A percentile compares a stretch with the other conserved stretches of the same genome.
Evolutionary conservation across 2,329 filamentous ascomycete genomes (phyloP).

Genomic region (Ophiostoma angusticollis): DNA sequence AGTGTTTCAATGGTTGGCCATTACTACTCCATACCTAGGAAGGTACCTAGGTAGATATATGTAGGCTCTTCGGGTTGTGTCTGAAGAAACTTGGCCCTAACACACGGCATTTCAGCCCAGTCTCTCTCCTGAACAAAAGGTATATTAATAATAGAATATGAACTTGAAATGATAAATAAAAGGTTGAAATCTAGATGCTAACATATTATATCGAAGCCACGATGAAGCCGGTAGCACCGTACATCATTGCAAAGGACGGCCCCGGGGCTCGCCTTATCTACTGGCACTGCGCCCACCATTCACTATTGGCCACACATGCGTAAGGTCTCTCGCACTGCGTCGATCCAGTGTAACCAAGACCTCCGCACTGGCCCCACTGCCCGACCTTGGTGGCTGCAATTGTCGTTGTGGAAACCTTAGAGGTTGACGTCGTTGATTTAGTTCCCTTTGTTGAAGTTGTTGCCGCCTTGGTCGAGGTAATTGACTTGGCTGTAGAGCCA

Average conservation of each 20-base stretch:
- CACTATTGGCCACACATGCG: slow-evolving; percentile 17
- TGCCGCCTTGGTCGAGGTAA: slow-evolving; percentile 2
- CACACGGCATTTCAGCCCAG: too few species aligned
- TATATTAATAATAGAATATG: too few species aligned
- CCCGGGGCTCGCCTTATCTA: slow-evolving; percentile 10
- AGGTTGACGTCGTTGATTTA: slow-evolving; percentile 7
- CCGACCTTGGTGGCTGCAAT: slow-evolving; percentile 14
- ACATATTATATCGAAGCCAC: neutral
- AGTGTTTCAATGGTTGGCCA: too few species aligned
- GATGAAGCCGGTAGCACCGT: neutral
- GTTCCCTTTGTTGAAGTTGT: neutral
- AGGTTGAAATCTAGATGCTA: too few species aligned
- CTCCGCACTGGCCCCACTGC: slow-evolving; percentile 27
- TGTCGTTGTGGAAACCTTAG: neutral
- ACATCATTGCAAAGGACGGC: neutral
- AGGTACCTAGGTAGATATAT: too few species aligned
- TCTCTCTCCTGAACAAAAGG: too few species aligned
- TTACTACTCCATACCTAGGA: too few species aligned
- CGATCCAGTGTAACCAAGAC: slow-evolving; percentile 21
- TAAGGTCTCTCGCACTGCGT: slow-evolving; percentile 22
- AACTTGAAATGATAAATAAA: too few species aligned
- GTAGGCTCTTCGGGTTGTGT: too few species aligned
- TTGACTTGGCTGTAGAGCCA: neutral
- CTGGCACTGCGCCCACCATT: slow-evolving; percentile 24
- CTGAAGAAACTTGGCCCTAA: too few species aligned